These are phyloP conservation scores for Peronospora destructor DNA, from an alignment of 352 stramenopile species.

Conservation along the genomic window DNA sequence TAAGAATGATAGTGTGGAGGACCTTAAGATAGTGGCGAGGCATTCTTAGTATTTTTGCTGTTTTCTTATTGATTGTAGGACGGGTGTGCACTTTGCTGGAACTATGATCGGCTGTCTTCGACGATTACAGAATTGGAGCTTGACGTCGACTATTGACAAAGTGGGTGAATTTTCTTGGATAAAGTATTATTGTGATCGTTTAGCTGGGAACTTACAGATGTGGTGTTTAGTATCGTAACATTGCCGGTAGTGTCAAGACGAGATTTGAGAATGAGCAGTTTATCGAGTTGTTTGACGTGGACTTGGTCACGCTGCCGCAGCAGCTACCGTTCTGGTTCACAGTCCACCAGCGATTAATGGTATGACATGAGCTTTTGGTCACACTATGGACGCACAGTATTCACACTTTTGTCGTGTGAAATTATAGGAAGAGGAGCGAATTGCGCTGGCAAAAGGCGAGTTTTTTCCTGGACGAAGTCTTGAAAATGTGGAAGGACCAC, in stretches of 20 bases:
- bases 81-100: conserved; percentile 63
- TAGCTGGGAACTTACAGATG: background rate
- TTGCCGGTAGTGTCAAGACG: conserved; percentile 80
- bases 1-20: conserved; percentile 18
- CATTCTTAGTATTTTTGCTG: conserved; percentile 1
- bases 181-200: background rate
- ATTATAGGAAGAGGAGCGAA: conserved; percentile 66
- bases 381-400: background rate
- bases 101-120: conserved; percentile 79
- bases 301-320: conserved; percentile 73
- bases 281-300: conserved; percentile 84
- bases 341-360: conserved; percentile 72
- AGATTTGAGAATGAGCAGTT: conserved; percentile 87
- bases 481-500: conserved; percentile 6
- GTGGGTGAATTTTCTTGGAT: conserved; percentile 13
- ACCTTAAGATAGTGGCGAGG: background rate
- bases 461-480: conserved; percentile 49
- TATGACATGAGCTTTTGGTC: conserved; percentile 10
- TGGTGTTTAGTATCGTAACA: conserved; percentile 64
- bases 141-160: conserved; percentile 85
- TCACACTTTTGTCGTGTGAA: conserved; percentile 1
- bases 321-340: conserved; percentile 78
- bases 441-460: conserved; percentile 56
- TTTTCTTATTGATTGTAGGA: conserved; percentile 26
- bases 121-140: conserved; percentile 79